These are phyloP conservation scores for Penicillium sclerotigenum DNA, from an alignment of 2,329 filamentous ascomycete genomes.

Conservation along the genomic window DNA sequence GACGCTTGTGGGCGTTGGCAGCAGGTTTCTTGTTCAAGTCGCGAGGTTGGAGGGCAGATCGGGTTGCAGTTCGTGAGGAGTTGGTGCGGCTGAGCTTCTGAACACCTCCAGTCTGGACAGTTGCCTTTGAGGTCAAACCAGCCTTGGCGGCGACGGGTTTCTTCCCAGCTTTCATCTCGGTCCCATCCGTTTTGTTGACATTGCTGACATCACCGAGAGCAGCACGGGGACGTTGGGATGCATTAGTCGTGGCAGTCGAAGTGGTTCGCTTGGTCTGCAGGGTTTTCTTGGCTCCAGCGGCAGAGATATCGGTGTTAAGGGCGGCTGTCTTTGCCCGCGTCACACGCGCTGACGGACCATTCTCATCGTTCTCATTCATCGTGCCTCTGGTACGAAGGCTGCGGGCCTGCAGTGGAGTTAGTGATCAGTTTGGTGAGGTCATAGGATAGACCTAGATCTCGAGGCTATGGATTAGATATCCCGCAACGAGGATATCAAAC, in stretches of 20 bases:
- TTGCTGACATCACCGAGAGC: slow-evolving; percentile 95
- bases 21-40: slow-evolving; percentile 62
- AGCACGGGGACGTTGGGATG: slow-evolving; percentile 68
- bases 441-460: not conserved
- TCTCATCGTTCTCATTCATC: slow-evolving; percentile 95
- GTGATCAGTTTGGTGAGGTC: slow-evolving; percentile 1
- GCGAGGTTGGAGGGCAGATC: slow-evolving; percentile 59
- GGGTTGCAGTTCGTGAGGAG: slow-evolving; percentile 54
- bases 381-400: slow-evolving; percentile 69
- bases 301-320: slow-evolving; percentile 46
- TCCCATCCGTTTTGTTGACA: slow-evolving; percentile 68
- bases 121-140: slow-evolving; percentile 73
- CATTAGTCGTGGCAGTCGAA: slow-evolving; percentile 46
- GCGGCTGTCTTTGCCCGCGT: slow-evolving; percentile 90
- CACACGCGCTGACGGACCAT: slow-evolving; percentile 73
- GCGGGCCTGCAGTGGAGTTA: slow-evolving; percentile 55
- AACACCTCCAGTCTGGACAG: slow-evolving; percentile 72
- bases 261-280: slow-evolving; percentile 69
- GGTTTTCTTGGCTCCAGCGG: slow-evolving; percentile 63
- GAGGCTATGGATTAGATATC: not conserved
- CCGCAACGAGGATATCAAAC: slow-evolving; percentile 3
- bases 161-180: slow-evolving; percentile 63
- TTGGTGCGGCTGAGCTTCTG: slow-evolving; percentile 65
- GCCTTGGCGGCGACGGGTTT: slow-evolving; percentile 64
- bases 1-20: slow-evolving; percentile 62